phyloP scores from a whole-genome alignment of 176 grass and related monocot species.

The Eleusine coracana region DNA sequence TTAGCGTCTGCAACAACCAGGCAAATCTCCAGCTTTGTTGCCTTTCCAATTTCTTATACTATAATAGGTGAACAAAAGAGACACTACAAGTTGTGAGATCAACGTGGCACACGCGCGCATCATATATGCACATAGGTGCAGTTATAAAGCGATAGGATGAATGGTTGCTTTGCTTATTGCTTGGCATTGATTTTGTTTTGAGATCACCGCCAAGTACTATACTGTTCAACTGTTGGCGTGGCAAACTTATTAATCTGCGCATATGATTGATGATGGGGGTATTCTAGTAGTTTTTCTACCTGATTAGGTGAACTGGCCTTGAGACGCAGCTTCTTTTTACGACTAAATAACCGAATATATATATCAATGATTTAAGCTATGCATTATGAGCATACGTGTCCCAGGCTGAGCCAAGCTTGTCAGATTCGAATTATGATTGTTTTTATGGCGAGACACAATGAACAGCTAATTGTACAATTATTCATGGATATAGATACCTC shows the following conservation, averaged over 20 bases:
- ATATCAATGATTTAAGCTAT: not conserved
- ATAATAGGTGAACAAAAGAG: not conserved
- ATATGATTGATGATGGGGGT: not conserved
- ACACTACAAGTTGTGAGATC: not conserved
- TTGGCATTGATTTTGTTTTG: not conserved
- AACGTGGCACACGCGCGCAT: not conserved
- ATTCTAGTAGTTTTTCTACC: not conserved
- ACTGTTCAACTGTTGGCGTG: not conserved
- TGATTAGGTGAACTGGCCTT: constrained; percentile 3
- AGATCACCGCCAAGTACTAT: not conserved
- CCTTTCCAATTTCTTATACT: not conserved
- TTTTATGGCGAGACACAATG: not conserved
- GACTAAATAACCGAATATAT: not conserved
- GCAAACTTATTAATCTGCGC: constrained; percentile 5
- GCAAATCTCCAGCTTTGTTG: not conserved
- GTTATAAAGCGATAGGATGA: not conserved
- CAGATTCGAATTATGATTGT: not conserved
- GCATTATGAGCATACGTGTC: constrained; percentile 4
- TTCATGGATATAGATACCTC: not conserved
- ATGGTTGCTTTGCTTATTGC: not conserved
- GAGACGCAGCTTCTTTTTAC: not conserved
- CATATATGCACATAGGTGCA: not conserved
- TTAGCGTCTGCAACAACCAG: not conserved
- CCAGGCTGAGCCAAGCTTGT: not conserved
- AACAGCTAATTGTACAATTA: not conserved